Conservation (phyloP, 202 grass and related monocot genomes). For the Dendrocalamus latiflorus region DNA sequence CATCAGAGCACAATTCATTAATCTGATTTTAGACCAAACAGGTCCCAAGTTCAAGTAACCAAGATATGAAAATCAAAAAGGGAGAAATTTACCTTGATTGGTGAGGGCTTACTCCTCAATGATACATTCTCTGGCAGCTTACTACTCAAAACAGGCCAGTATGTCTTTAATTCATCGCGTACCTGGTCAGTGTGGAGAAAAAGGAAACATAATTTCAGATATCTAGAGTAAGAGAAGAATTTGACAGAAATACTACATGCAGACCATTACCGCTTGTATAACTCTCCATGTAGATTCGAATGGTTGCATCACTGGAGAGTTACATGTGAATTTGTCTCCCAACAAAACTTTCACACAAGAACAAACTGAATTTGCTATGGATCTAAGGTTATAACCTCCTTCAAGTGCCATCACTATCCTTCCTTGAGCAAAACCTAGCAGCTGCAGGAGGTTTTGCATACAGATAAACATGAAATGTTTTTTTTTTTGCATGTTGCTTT, state of each 20-base stretch:
- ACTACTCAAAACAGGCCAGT: conserved; percentile 65
- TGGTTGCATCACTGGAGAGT: conserved; percentile 33
- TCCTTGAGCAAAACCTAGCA: conserved; percentile 81
- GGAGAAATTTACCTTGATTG: conserved; percentile 41
- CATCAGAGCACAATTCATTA: conserved; percentile 20
- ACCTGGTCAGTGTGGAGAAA: conserved; percentile 58
- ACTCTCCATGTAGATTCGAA: conserved; percentile 84
- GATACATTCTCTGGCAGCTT: conserved; percentile 53
- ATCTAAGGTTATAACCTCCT: conserved; percentile 91
- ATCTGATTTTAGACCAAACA: not conserved
- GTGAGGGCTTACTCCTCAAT: conserved; percentile 38
- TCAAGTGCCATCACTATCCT: conserved; percentile 91
- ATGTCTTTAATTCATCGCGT: conserved; percentile 78
- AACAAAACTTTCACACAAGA: conserved; percentile 78
- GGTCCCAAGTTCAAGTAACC: conserved; percentile 1
- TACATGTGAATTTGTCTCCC: conserved; percentile 52
- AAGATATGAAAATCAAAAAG: conserved; percentile 16
- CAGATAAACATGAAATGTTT: conserved; percentile 17
- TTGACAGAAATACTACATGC: conserved; percentile 22
- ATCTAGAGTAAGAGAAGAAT: not conserved
- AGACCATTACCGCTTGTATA: conserved; percentile 64
- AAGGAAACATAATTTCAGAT: conserved; percentile 1
- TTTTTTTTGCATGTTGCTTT: not conserved
- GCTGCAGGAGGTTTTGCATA: conserved; percentile 41
- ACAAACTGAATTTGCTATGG: conserved; percentile 83